These are phyloP conservation scores for Tetrapisispora fleetii DNA, from an alignment of 805 yeast genomes.

Conservation along the genomic window DNA sequence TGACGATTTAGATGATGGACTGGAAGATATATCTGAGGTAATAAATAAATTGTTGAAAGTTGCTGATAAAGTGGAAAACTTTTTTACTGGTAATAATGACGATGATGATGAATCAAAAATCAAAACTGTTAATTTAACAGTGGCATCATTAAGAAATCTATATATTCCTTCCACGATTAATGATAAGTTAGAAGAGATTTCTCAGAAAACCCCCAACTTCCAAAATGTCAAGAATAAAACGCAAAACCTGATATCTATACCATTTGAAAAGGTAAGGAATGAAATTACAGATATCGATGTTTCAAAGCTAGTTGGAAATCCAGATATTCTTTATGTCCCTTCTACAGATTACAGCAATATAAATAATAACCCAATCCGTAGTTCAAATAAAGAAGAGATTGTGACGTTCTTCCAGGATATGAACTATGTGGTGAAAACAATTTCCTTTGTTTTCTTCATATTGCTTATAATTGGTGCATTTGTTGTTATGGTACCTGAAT, in stretches of 20 bases:
- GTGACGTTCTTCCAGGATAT: slow-evolving; percentile 31
- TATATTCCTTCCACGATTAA: slow-evolving; percentile 60
- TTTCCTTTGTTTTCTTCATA: slow-evolving; percentile 33
- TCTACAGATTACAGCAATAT: slow-evolving; percentile 13
- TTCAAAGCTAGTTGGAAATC: slow-evolving; percentile 16
- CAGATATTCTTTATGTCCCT: slow-evolving; percentile 34
- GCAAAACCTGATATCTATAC: slow-evolving; percentile 41
- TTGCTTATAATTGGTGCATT: slow-evolving; percentile 35
- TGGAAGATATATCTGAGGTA: slow-evolving; percentile 47
- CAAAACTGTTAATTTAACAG: slow-evolving; percentile 46
- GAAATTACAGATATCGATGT: slow-evolving; percentile 31
- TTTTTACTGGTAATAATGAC: slow-evolving; percentile 42
- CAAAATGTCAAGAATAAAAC: slow-evolving; percentile 53
- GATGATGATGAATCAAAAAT: slow-evolving; percentile 28
- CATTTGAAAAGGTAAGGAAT: slow-evolving; percentile 43
- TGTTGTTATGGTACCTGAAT: slow-evolving; percentile 33
- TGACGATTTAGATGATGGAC: slow-evolving; percentile 53
- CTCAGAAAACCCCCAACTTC: slow-evolving; percentile 53
- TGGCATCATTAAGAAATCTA: slow-evolving; percentile 45
- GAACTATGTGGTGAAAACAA: slow-evolving; percentile 25
- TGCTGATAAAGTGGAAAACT: slow-evolving; percentile 41
- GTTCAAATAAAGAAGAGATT: slow-evolving; percentile 32
- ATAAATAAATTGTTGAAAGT: slow-evolving; percentile 47
- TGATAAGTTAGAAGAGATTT: slow-evolving; percentile 41
- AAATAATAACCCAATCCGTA: slow-evolving; percentile 30